These are phyloP conservation scores for Monilinia fructicola DNA, from an alignment of 2,329 filamentous ascomycete genomes.

Conservation along the genomic window DNA sequence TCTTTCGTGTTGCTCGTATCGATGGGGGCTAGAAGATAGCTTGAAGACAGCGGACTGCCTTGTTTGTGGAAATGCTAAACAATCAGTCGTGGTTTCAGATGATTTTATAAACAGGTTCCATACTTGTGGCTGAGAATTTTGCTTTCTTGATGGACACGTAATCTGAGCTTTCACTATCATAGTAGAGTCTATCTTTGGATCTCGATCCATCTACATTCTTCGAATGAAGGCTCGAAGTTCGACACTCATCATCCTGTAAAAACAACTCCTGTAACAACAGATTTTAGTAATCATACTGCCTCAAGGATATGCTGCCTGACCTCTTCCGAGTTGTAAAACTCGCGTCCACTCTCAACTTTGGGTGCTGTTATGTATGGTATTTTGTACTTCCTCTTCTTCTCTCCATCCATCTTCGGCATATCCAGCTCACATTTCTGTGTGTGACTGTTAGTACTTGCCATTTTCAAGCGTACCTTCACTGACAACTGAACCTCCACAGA, in stretches of 20 bases:
- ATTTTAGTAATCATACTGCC: background rate
- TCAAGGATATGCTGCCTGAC: background rate
- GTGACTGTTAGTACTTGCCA: background rate
- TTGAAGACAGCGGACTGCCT: background rate
- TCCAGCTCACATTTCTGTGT: background rate
- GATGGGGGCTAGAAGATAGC: background rate
- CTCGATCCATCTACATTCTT: background rate
- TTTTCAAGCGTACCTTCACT: background rate
- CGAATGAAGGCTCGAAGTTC: background rate
- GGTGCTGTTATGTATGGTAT: too few relatives aligned
- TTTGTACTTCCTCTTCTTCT: background rate
- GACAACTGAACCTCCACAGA: too few relatives aligned
- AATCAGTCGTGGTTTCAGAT: background rate
- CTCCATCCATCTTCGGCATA: background rate
- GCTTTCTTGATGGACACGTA: background rate
- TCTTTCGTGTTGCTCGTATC: background rate
- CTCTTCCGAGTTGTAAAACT: background rate
- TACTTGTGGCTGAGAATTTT: background rate
- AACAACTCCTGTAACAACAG: background rate
- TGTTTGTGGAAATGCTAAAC: background rate
- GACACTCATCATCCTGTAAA: background rate
- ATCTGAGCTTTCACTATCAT: too few relatives aligned
- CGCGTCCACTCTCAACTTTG: background rate
- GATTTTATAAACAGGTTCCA: background rate
- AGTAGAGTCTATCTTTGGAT: fast-evolving